These are phyloP conservation scores for Polychaeton citri DNA, from an alignment of 2,329 filamentous ascomycete genomes.

Conservation along the genomic window DNA sequence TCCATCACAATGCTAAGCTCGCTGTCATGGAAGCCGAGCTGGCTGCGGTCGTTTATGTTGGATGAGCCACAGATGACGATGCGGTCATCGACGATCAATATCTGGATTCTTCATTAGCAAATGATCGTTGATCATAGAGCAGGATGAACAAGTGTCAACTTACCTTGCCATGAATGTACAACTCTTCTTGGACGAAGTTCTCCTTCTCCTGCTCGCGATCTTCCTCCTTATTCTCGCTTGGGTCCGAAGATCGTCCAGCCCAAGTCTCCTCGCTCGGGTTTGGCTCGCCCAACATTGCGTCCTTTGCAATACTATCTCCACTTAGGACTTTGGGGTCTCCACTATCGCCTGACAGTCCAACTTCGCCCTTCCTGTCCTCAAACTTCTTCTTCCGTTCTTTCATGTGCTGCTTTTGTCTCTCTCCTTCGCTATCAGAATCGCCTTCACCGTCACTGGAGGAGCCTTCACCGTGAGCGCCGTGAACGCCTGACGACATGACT, in stretches of 20 bases:
- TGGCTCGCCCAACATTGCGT: conserved; percentile 63
- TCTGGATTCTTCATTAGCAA: conserved; percentile 13
- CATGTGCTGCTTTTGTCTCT: conserved; percentile 25
- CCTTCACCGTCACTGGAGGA: conserved; percentile 17
- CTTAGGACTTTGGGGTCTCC: conserved; percentile 31
- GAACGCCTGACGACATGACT: conserved; percentile 64
- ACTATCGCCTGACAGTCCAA: conserved; percentile 16
- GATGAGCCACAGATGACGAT: conserved; percentile 54
- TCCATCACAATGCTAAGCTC: conserved; percentile 85
- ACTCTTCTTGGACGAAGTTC: conserved; percentile 88
- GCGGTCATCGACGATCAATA: conserved; percentile 73
- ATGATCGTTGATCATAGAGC: background rate
- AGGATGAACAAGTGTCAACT: too few species aligned
- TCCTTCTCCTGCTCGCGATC: conserved; percentile 62
- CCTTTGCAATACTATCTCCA: conserved; percentile 57
- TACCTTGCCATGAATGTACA: conserved; percentile 89
- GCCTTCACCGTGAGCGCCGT: conserved; percentile 37
- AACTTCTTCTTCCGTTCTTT: conserved; percentile 35
- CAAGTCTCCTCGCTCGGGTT: conserved; percentile 57
- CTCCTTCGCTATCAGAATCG: conserved; percentile 17
- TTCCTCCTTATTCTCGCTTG: conserved; percentile 19
- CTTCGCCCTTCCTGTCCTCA: conserved; percentile 27
- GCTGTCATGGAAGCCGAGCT: conserved; percentile 78
- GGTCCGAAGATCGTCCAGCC: conserved; percentile 42
- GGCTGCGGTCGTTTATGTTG: conserved; percentile 84